These are phyloP conservation scores for Catenaria anguillulae DNA, from an alignment of 371 early-diverging fungal species.

Conservation along the genomic window DNA sequence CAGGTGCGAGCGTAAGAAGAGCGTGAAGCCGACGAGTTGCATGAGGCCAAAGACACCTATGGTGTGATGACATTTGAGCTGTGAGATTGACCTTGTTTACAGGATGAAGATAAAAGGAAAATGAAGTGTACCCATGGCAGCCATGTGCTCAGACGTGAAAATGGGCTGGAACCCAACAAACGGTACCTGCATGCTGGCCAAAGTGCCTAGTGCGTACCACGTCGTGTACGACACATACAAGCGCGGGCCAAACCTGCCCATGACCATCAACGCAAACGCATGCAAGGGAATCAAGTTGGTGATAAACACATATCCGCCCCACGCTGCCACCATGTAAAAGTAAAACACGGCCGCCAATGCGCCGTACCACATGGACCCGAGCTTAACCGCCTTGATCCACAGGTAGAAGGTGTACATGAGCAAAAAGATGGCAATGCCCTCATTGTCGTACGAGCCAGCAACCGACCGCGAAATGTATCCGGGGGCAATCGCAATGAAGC, in stretches of 20 bases:
- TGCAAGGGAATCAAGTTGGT: slow-evolving; percentile 96
- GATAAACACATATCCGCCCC: slow-evolving; percentile 99
- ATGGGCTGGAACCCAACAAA: slow-evolving; percentile 98
- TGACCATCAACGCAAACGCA: slow-evolving; percentile 78
- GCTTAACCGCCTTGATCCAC: slow-evolving; percentile 90
- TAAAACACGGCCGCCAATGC: slow-evolving; percentile 80
- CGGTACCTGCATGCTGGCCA: slow-evolving; percentile 95
- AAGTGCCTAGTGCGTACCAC: slow-evolving; percentile 88
- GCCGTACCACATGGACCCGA: slow-evolving; percentile 78
- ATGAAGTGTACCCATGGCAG: slow-evolving; percentile 62
- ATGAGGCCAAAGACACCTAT: slow-evolving; percentile 73
- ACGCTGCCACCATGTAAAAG: slow-evolving; percentile 98
- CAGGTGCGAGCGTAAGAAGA: slow-evolving; percentile 60
- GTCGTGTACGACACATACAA: slow-evolving; percentile 93
- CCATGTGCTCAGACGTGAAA: slow-evolving; percentile 96
- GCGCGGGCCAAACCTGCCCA: slow-evolving; percentile 88
- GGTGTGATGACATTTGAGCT: too few species aligned
- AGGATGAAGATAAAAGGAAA: slow-evolving; percentile 8
- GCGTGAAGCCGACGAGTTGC: slow-evolving; percentile 82
- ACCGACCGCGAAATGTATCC: slow-evolving; percentile 98
- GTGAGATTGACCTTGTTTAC: not conserved
- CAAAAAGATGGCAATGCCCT: slow-evolving; percentile 96
- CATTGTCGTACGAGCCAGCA: slow-evolving; percentile 98
- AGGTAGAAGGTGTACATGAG: slow-evolving; percentile 91
- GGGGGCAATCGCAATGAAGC: slow-evolving; percentile 93